These are phyloP conservation scores for Stagonosporopsis cucurbitacearum DNA, from an alignment of 2,329 filamentous ascomycete species.

Conservation along the genomic window DNA sequence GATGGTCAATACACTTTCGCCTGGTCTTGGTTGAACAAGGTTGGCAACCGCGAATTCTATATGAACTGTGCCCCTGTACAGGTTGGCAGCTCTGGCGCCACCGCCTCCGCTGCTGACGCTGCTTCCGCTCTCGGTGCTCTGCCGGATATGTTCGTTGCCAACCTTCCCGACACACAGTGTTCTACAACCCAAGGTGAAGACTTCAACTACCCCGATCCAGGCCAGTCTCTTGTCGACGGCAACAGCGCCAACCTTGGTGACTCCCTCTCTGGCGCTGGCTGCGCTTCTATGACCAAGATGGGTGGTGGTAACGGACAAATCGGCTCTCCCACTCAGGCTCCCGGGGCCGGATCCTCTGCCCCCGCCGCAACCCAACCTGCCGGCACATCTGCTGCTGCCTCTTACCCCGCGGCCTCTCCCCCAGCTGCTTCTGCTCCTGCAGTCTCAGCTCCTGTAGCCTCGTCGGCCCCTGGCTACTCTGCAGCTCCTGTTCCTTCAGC, in stretches of 20 bases:
- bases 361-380: constrained; percentile 11
- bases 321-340: constrained; percentile 30
- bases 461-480: constrained; percentile 9
- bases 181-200: constrained; percentile 63
- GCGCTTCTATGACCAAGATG: constrained; percentile 34
- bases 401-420: neutral
- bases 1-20: constrained; percentile 79
- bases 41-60: constrained; percentile 96
- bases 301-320: constrained; percentile 41
- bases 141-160: constrained; percentile 78
- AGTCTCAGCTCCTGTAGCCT: constrained; percentile 6
- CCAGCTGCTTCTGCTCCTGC: neutral
- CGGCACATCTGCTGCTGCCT: constrained; percentile 8
- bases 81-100: constrained; percentile 61
- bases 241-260: constrained; percentile 41
- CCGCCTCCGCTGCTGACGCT: constrained; percentile 20
- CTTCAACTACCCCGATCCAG: constrained; percentile 72
- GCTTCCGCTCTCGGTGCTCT: constrained; percentile 60
- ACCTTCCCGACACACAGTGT: constrained; percentile 59
- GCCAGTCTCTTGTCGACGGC: constrained; percentile 54
- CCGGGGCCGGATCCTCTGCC: constrained; percentile 11
- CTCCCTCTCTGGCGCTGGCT: constrained; percentile 38
- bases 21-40: constrained; percentile 94
- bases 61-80: constrained; percentile 89
- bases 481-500: constrained; percentile 16